Base-by-base conservation (phyloP, 768 basidiomycete species). In the Boletus rex-veris region DNA sequence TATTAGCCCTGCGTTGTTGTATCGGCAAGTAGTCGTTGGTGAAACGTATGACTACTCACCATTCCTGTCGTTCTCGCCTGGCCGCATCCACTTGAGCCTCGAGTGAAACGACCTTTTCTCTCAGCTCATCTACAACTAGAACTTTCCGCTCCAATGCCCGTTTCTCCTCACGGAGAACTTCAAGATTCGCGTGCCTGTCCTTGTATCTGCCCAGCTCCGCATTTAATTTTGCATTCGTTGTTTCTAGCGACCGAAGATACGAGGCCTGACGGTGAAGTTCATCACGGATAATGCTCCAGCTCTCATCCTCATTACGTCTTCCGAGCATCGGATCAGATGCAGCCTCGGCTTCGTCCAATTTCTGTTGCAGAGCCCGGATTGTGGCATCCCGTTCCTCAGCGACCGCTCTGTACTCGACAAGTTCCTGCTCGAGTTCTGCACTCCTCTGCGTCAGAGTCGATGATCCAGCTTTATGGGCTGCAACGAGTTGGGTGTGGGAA, bases 91-190 rank as follows among this genome's bases (percentile, higher is more conserved):
- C 69, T 60, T 88, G 85, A 0, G 79, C 86, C 59, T 89, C 85
- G 31, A 89, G 68, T 39, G 70, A 70, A 1, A 78, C 80, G 0
- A 82, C 77, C 58, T 75, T 74, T 61, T 80, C 81, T 26, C 84
- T 71, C 48, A 88, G 64, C 37, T 77, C 78, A 18, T 88, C 84
- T 36, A 79, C 67, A 2, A 71, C 72, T 14, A 58, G 61, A 8
- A 84, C 69, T 59, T 79, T 84, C 15, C 71, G 67, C 63, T 89
- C 81, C 41, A 92, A 66, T 0, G 76, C 75, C 6, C 82, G 75
- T 57, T 90, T 90, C 70, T 92, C 86, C 64, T 92, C 90, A 31
- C 79, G 74, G 35, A 92, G 64, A 3, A 92, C 83, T 54, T 89
- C 88, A 3, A 88, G 70, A 58, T 80, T 84, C 7, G 75, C 69